Evolutionary conservation across 352 stramenopile genomes (phyloP), one percentile per base, ranked within the genome.

Genomic region (Aphanomyces invadans): DNA sequence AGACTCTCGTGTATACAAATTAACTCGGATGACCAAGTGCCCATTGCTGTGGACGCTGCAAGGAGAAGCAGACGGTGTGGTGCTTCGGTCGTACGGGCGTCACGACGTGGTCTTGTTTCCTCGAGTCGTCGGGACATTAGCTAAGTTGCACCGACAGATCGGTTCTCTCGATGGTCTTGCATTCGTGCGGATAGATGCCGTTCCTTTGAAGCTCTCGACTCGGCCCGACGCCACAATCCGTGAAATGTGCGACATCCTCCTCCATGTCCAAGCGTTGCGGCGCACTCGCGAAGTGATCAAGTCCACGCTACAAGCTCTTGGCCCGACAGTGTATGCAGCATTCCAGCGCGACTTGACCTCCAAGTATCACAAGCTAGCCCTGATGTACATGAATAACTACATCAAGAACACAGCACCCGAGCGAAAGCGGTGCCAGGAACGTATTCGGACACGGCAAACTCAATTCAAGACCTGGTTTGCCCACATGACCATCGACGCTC

Each of bases 51-150:
- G 60, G 60, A 49, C 48, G 23, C 21, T 67, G 38, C 55, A 67
- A 57, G 59, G 59, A 19, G 44, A 28, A 21, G 12, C 21, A 9
- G 25, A 57, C 26, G 60, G 33, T 11, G 38, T 46, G 19, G 32
- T 67, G 26, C 48, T 67, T 57, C 60, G 38, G 19, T 36, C 9
- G 3, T 57, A 67, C 17, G 60, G 39, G 29, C 21, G 17, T 1
- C 26, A 49, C 15, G 60, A 67, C 36, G 60, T 67, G 9, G 44
- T 67, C 42, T 32, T 59, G 11, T 67, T 67, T 67, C 60, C 60
- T 4, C 60, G 57, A n/a, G 21, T n/a, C 2, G 32, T 67, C n/a
- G 60, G 42, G 17, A 25, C 17, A n/a, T 57, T 57, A n/a, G 44
- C 55, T 2, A 44, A 57, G 9, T 26, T 19, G 2, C 38, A 57